Evolutionary conservation across 2,329 filamentous ascomycete species (phyloP), one percentile per base, ranked within the genome.

Genomic region (Bipolaris zeicola): DNA sequence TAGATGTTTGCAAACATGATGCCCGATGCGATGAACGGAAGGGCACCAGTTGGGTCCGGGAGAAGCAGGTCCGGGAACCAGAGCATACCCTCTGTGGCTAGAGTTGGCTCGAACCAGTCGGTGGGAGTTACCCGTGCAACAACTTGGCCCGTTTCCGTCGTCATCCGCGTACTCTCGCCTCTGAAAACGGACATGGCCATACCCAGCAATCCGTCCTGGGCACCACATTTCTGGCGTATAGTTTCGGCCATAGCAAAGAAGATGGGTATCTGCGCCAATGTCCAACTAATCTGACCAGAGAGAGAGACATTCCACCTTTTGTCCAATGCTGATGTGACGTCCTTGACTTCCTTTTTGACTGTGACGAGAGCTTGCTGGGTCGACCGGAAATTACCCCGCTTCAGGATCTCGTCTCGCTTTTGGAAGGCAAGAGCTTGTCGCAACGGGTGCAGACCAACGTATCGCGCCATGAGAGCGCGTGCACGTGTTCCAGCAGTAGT

Each of bases 61-160:
- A 78, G 65, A 5, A 84, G 73, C 13, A 89, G 78, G 66, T 88
- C 79, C 1, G 81, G 78, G 53, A 87, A 87, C 85, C 85, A 89
- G 1, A 86, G 75, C 3, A 81, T 78, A n/a, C 85, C 85, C 72
- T 87, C 85, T 6, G 69, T 78, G 5, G 80, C 78, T 14, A 88
- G 72, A 4, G 80, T 78, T 3, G 80, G 79, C 61, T 86, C 82
- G 31, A 81, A 70, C 65, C 70, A 75, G 6, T 54, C 52, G 43
- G 60, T 70, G 3, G 54, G 45, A 14, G 53, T 49, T 11, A 57
- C 50, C n/a, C 44, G 50, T 18, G 36, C 34, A 28, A 50, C 36
- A 3, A 52, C 20, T n/a, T 61, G 56, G 34, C 58, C 62, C 7
- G 51, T 48, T 14, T 56, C 48, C 13, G 51, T 38, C 5, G 48